phyloP scores from a whole-genome alignment of 208 protist species.

The Naegleria gruberi region DNA sequence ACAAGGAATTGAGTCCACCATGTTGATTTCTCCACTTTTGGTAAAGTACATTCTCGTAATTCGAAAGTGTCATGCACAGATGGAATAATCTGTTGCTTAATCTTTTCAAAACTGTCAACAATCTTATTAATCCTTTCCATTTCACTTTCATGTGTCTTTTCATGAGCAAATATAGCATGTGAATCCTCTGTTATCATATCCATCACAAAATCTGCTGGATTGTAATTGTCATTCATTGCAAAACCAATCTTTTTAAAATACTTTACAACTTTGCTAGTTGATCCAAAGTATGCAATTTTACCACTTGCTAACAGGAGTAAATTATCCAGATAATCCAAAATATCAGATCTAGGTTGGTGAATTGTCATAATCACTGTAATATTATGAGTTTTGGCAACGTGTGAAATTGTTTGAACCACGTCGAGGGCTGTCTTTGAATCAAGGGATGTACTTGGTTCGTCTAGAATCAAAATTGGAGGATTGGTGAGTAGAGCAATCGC shows the following conservation, averaged over 20 bases:
- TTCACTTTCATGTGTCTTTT: background rate
- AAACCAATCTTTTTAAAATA: background rate
- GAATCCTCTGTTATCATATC: background rate
- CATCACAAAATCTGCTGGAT: background rate
- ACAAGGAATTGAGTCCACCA: background rate
- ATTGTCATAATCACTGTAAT: constrained; percentile 15
- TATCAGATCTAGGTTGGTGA: constrained; percentile 21
- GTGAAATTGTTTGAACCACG: background rate
- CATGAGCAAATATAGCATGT: background rate
- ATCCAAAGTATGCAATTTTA: constrained; percentile 12
- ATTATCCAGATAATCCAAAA: constrained; percentile 15
- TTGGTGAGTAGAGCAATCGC: background rate
- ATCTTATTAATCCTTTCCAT: background rate
- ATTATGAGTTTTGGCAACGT: background rate
- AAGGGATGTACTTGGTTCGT: background rate
- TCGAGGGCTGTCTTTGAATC: background rate
- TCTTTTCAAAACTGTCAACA: background rate
- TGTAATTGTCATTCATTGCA: background rate
- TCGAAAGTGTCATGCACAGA: background rate
- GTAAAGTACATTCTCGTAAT: background rate
- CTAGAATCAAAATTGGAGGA: background rate
- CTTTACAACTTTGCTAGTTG: background rate
- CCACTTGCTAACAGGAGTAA: constrained; percentile 7
- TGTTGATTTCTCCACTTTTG: background rate
- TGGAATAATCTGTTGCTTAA: background rate